Evolutionary conservation across 768 basidiomycete species (phyloP).

Genomic region (Leccinum rimulosum): DNA sequence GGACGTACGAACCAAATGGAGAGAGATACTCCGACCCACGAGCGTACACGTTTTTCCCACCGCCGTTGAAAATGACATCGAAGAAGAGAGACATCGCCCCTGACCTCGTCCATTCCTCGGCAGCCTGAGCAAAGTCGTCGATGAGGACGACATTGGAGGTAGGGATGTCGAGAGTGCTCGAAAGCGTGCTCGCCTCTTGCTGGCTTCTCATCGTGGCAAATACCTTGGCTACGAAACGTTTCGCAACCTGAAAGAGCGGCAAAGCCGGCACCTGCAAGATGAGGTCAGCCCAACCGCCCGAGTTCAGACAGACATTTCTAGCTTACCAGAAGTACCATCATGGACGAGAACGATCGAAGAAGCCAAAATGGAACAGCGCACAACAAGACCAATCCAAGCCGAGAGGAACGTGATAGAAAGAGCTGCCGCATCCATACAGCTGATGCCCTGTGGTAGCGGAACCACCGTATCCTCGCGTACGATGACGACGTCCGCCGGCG

Average conservation of each 20-base stretch:
- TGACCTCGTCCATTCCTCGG: slow-evolving; percentile 13
- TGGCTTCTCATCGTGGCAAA: slow-evolving; percentile 21
- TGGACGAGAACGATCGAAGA: slow-evolving; percentile 27
- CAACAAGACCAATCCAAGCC: slow-evolving; percentile 28
- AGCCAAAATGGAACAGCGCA: slow-evolving; percentile 15
- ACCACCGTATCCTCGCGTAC: slow-evolving; percentile 13
- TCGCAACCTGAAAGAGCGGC: slow-evolving; percentile 27
- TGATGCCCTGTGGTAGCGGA: slow-evolving; percentile 14
- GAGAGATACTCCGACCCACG: slow-evolving; percentile 22
- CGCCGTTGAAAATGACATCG: slow-evolving; percentile 26
- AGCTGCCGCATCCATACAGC: slow-evolving; percentile 18
- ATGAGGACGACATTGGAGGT: slow-evolving; percentile 11
- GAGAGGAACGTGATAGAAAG: slow-evolving; percentile 23
- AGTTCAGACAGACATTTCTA: not conserved
- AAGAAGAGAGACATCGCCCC: slow-evolving; percentile 16
- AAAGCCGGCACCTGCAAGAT: slow-evolving; percentile 19
- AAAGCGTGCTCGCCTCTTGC: slow-evolving; percentile 16
- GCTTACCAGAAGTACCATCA: slow-evolving; percentile 27
- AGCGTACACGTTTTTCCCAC: slow-evolving; percentile 16
- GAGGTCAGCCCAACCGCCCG: not conserved
- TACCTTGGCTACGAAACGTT: slow-evolving; percentile 18
- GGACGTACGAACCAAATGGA: slow-evolving; percentile 25
- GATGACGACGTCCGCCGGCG: slow-evolving; percentile 15
- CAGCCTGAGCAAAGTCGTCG: slow-evolving; percentile 9
- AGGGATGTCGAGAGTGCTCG: slow-evolving; percentile 10